These are phyloP conservation scores for Withania somnifera DNA, from an alignment of 305 asterid species.

Conservation along the genomic window DNA sequence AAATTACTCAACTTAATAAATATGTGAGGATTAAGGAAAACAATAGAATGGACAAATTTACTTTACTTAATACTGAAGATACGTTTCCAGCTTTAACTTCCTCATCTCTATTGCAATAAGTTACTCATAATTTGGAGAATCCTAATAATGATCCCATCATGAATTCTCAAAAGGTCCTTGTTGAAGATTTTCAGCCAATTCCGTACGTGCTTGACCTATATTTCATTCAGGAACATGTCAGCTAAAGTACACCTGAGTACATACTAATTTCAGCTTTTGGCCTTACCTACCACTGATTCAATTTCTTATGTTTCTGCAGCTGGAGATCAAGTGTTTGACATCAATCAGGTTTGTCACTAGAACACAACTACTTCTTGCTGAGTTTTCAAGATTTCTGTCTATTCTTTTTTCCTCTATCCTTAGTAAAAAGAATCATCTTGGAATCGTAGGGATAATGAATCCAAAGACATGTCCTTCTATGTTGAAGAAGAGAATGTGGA, in stretches of 20 bases:
- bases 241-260: neutral
- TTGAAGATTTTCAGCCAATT: neutral
- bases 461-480: slow-evolving; percentile 11
- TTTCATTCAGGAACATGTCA: neutral
- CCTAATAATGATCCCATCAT: neutral
- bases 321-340: slow-evolving; percentile 15
- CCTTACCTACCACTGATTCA: neutral
- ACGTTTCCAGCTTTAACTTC: neutral
- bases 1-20: neutral
- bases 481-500: slow-evolving; percentile 16
- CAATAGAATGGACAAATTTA: neutral
- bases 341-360: slow-evolving; percentile 7
- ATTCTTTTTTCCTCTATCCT: neutral
- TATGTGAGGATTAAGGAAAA: neutral
- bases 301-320: slow-evolving; percentile 7
- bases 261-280: neutral
- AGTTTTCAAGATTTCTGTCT: neutral
- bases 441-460: slow-evolving; percentile 25
- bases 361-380: neutral
- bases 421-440: neutral
- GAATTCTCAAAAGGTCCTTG: neutral
- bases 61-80: neutral
- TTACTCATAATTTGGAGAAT: neutral
- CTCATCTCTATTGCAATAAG: neutral
- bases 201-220: neutral